Conservation (phyloP, 179 eudicot genomes). For the Drosera spatulata region DNA sequence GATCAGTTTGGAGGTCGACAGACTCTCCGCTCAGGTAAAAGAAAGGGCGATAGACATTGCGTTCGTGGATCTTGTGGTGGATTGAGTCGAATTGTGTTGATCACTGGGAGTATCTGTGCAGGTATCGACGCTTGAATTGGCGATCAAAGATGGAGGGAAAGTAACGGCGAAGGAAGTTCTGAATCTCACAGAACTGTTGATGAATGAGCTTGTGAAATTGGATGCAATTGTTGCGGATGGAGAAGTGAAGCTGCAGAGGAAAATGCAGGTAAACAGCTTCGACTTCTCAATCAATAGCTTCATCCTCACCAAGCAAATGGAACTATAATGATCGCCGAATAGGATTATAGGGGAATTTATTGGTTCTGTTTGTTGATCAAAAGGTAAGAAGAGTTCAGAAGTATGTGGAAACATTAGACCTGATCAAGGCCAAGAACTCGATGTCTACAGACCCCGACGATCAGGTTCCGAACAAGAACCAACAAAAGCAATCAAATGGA, state of each 20-base stretch:
- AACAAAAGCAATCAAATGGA: constrained; percentile 8
- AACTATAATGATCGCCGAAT: no score
- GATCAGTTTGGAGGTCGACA: constrained; percentile 81
- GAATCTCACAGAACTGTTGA: constrained; percentile 47
- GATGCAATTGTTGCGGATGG: constrained; percentile 58
- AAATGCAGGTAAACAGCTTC: constrained; percentile 57
- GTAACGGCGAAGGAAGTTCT: constrained; percentile 55
- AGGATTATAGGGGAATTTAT: constrained; percentile 17
- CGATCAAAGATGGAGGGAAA: constrained; percentile 60
- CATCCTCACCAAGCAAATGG: no score
- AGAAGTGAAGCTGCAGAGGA: constrained; percentile 81
- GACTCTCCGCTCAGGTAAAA: constrained; percentile 74
- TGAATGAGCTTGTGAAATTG: constrained; percentile 77
- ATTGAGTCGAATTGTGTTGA: background rate
- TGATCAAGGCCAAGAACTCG: constrained; percentile 54
- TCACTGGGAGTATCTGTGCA: constrained; percentile 8
- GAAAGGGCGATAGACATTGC: background rate
- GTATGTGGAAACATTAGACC: constrained; percentile 60
- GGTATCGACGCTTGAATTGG: constrained; percentile 75
- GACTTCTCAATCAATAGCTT: no score
- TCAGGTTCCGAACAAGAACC: constrained; percentile 11
- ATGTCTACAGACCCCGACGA: constrained; percentile 17
- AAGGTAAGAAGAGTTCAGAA: constrained; percentile 76
- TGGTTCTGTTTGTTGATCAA: background rate
- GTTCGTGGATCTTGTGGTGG: background rate